A percentile compares a stretch with the other conserved stretches of the same genome.
Conservation (phyloP, 1,139 yeast genomes). For the Lodderomyces orthopsilosis region DNA sequence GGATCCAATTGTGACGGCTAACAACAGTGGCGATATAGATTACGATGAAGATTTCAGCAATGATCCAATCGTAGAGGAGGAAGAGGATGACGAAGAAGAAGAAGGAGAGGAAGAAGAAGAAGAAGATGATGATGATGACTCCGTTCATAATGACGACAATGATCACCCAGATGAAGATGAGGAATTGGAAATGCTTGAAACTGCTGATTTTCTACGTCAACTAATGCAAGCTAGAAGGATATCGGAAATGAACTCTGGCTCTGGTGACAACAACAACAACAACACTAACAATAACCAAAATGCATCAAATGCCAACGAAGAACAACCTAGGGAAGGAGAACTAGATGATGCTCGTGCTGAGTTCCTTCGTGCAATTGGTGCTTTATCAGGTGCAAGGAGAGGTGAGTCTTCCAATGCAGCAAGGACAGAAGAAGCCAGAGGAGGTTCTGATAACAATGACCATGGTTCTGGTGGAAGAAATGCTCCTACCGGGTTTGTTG, state of each 20-base stretch:
- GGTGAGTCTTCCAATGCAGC: slow-evolving; percentile 3
- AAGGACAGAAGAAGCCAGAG: slow-evolving; percentile 8
- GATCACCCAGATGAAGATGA: slow-evolving; percentile 19
- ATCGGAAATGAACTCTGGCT: slow-evolving; percentile 16
- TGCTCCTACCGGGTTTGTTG: slow-evolving; percentile 27
- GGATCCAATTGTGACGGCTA: slow-evolving; percentile 8
- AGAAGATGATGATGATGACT: slow-evolving; percentile 9
- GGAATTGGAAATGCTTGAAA: slow-evolving; percentile 22
- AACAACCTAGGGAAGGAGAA: slow-evolving; percentile 19
- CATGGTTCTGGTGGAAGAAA: neutral
- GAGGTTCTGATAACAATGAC: neutral
- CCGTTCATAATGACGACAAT: slow-evolving; percentile 19
- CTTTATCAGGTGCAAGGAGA: slow-evolving; percentile 16
- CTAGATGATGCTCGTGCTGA: slow-evolving; percentile 27
- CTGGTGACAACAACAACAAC: slow-evolving; percentile 19
- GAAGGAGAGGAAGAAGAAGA: slow-evolving; percentile 12
- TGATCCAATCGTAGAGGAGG: slow-evolving; percentile 10
- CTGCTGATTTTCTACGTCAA: slow-evolving; percentile 25
- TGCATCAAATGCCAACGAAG: slow-evolving; percentile 12
- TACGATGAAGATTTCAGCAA: slow-evolving; percentile 9
- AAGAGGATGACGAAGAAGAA: slow-evolving; percentile 8
- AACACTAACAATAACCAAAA: slow-evolving; percentile 13
- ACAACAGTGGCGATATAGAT: slow-evolving; percentile 9
- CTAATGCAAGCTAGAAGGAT: slow-evolving; percentile 19
- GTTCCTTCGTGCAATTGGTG: slow-evolving; percentile 28